Evolutionary conservation across 1,139 yeast genomes (phyloP), one percentile per base, ranked within the genome.

Genomic region (Pneumocystis jirovecii): DNA sequence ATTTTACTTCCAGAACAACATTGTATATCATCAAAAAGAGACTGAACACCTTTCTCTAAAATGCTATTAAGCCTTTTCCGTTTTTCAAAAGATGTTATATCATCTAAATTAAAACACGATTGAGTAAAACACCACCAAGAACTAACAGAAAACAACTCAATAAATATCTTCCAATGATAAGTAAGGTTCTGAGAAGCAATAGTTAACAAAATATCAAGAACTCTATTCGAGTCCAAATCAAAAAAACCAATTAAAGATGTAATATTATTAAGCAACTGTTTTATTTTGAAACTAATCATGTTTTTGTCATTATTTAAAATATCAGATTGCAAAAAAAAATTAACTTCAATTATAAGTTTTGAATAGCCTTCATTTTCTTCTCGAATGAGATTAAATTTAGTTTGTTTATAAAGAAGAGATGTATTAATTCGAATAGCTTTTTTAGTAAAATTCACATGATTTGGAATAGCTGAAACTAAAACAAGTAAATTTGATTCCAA

Each of bases 341-440:
- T 25, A n/a, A 87, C 69, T 66, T 85, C 84, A 7, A 80, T 80
- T 0, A 85, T 75, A 56, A 88, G 76, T 71, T 85, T 85, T 19
- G 96, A 76, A 74, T 83, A 93, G 0, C 97, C 98, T 73, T 86
- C 93, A 19, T 84, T 77, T 70, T 87, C 87, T 74, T 91, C 97
- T 65, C 85, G 83, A n/a, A 89, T 72, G 40, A 90, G 76, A 68
- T 89, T 89, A 76, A 78, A 90, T 68, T 87, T 84, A 71, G 82
- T 84, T 67, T 87, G 88, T 50, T 89, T 85, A 73, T 85, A 87
- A 69, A 83, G 69, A 31, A 73, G 67, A 34, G 74, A 71, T 72
- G 76, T 82, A 50, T 50, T 50, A 25, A 50, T 50, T 50, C 57
- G 31, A 50, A 50, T 50, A 50, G 31, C 57, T 50, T 50, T 50